These are phyloP conservation scores for Cokeromyces recurvatus DNA, from an alignment of 371 early-diverging fungal species.

Conservation along the genomic window DNA sequence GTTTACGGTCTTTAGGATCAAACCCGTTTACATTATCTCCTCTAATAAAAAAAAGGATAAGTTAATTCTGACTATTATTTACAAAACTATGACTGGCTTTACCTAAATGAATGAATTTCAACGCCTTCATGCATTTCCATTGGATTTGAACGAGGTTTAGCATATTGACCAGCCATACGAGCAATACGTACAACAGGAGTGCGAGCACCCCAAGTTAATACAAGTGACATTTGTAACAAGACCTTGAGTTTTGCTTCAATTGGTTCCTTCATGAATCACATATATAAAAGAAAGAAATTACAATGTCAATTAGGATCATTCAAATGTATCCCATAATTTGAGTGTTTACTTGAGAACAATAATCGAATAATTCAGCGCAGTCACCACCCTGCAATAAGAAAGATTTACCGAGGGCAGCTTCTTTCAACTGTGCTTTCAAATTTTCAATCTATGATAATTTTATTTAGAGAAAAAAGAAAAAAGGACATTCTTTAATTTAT, in stretches of 20 bases:
- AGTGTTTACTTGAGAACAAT: conserved; percentile 84
- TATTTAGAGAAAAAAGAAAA: background rate
- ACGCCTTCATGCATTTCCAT: conserved; percentile 85
- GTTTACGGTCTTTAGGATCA: conserved; percentile 78
- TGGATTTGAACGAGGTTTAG: conserved; percentile 93
- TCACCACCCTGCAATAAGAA: conserved; percentile 97
- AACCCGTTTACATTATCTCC: conserved; percentile 97
- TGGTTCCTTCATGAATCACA: conserved; percentile 48
- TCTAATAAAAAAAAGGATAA: conserved; percentile 18
- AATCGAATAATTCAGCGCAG: conserved; percentile 97
- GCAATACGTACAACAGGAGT: conserved; percentile 93
- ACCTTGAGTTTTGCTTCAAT: conserved; percentile 95
- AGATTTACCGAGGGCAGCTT: conserved; percentile 87
- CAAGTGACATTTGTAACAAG: conserved; percentile 93
- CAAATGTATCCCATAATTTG: too few species aligned
- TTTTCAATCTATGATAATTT: conserved; percentile 59
- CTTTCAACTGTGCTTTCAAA: conserved; percentile 78
- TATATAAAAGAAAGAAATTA: background rate
- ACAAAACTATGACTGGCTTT: too few species aligned
- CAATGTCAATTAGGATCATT: background rate
- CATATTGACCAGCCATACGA: conserved; percentile 97
- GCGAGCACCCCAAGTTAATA: conserved; percentile 90
- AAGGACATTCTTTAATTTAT: background rate
- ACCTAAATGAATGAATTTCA: conserved; percentile 72
- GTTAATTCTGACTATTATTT: background rate